Base-by-base conservation (phyloP, 2,329 filamentous ascomycete species). In the Trichophyton rubrum region DNA sequence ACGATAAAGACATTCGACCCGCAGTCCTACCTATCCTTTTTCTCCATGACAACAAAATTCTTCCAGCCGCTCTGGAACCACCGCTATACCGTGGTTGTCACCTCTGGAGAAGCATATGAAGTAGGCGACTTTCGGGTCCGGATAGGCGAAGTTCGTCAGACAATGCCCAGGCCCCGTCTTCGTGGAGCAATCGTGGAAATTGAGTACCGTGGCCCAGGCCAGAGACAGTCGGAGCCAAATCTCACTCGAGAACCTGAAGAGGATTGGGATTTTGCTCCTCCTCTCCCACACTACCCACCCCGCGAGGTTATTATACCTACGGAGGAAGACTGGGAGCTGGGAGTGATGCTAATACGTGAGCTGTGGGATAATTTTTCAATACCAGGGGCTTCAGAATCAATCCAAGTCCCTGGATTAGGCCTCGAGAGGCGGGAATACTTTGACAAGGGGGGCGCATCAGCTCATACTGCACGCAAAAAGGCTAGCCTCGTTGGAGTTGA, bases 131-230 rank as follows among this genome's bases (percentile, higher is more conserved):
- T 77, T 64, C 69, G 73, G 5, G 69, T 77, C 11, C 69, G 75
- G 1, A 59, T 77, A 8, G 75, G 74, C 11, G 75, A 77, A 40
- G 70, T 77, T 59, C 70, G 73, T 3, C 75, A 76, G 65, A 74
- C 70, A 38, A 68, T 68, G 41, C 74, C 74, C 13, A 66, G 66
- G 24, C 71, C 65, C 7, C 66, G 74, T 17, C 63, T 71, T 8
- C 72, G 74, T n/a, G 75, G 75, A 0, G 73, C 73, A 1, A 68
- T 77, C n/a, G 69, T 76, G n/a, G 75, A 77, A 64, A 71, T 77
- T 35, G 73, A 76, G 61, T 77, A 74, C 70, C 66, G 67, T 27
- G 74, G 73, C 0, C 73, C 73, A 17, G 49, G 60, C 35, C 22
- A 49, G 17, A 33, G 15, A 38, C 57, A 33, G 17, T n/a, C 22